These are phyloP conservation scores for Venturia carpophila DNA, from an alignment of 2,329 filamentous ascomycete genomes.

Conservation along the genomic window DNA sequence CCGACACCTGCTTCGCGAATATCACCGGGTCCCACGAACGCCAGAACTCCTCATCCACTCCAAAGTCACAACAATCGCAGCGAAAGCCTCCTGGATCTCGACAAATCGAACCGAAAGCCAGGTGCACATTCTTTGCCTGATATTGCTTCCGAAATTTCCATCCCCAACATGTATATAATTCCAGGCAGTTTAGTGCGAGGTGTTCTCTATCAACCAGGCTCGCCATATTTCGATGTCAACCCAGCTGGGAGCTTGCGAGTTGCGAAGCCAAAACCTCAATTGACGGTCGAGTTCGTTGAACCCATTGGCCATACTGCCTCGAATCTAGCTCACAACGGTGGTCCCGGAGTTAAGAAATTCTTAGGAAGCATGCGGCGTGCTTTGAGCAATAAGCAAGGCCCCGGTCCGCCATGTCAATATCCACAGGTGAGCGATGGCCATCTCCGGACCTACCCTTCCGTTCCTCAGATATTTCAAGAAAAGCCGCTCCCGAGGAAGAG, in stretches of 20 bases:
- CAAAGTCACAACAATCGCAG: slow-evolving; percentile 64
- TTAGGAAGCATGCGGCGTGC: slow-evolving; percentile 80
- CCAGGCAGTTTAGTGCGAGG: slow-evolving; percentile 82
- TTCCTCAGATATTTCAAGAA: background rate
- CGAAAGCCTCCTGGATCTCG: slow-evolving; percentile 68
- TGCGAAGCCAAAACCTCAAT: slow-evolving; percentile 28
- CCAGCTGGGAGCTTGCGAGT: slow-evolving; percentile 23
- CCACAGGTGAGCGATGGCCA: background rate
- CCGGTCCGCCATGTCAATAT: background rate
- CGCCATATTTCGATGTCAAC: slow-evolving; percentile 63
- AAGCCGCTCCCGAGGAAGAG: slow-evolving; percentile 18
- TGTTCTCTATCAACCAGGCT: slow-evolving; percentile 71
- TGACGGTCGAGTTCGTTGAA: slow-evolving; percentile 18
- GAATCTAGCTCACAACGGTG: slow-evolving; percentile 31
- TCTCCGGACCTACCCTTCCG: background rate
- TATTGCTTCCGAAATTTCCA: slow-evolving; percentile 34
- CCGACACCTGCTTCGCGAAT: slow-evolving; percentile 24
- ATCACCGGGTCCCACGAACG: slow-evolving; percentile 25
- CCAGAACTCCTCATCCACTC: slow-evolving; percentile 25
- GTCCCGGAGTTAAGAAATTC: slow-evolving; percentile 73
- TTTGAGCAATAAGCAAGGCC: slow-evolving; percentile 52
- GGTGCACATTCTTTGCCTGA: slow-evolving; percentile 46
- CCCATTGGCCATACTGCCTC: slow-evolving; percentile 27
- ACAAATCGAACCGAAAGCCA: background rate
- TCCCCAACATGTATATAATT: slow-evolving; percentile 55